Conservation (phyloP, 495 filamentous ascomycete species). For the Terfezia boudieri region DNA sequence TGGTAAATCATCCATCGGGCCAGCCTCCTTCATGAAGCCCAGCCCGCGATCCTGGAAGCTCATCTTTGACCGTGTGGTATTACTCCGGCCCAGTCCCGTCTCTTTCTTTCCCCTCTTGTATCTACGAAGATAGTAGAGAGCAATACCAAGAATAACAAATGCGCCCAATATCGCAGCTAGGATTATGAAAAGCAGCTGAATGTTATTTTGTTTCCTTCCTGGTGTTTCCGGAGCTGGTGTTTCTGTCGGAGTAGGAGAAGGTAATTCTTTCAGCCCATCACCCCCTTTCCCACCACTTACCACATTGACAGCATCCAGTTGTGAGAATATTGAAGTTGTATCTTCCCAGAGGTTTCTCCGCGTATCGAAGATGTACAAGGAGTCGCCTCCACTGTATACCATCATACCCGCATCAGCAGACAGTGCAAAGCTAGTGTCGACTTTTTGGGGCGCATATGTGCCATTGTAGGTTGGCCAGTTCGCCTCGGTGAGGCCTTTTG, state of each 20-base stretch:
- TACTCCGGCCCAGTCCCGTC: not conserved
- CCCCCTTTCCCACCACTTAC: slow-evolving; percentile 3
- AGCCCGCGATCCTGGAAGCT: slow-evolving; percentile 18
- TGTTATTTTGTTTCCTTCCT: slow-evolving; percentile 21
- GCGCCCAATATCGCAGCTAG: slow-evolving; percentile 57
- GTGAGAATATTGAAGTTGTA: slow-evolving; percentile 40
- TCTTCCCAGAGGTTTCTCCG: slow-evolving; percentile 63
- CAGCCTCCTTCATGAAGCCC: slow-evolving; percentile 16
- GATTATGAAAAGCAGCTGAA: slow-evolving; percentile 51
- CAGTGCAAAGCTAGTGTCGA: slow-evolving; percentile 38
- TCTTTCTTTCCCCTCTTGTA: slow-evolving; percentile 1
- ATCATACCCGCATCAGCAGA: slow-evolving; percentile 39
- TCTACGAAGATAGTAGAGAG: slow-evolving; percentile 28
- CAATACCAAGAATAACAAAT: slow-evolving; percentile 40
- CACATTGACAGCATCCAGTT: slow-evolving; percentile 19
- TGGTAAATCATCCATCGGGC: not conserved
- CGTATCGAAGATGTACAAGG: slow-evolving; percentile 61
- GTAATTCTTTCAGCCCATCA: not conserved
- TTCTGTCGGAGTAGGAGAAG: slow-evolving; percentile 6
- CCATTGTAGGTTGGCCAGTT: slow-evolving; percentile 59
- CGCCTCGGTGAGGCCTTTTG: slow-evolving; percentile 17
- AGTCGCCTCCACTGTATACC: slow-evolving; percentile 54
- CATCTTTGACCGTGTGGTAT: slow-evolving; percentile 1
- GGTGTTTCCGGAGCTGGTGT: slow-evolving; percentile 13
- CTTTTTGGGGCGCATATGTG: slow-evolving; percentile 40